Percentiles rank a stretch among this genome's conserved stretches.
These are phyloP conservation scores for Trichoderma lentiforme DNA, from an alignment of 2,329 filamentous ascomycete genomes.

Conservation along the genomic window DNA sequence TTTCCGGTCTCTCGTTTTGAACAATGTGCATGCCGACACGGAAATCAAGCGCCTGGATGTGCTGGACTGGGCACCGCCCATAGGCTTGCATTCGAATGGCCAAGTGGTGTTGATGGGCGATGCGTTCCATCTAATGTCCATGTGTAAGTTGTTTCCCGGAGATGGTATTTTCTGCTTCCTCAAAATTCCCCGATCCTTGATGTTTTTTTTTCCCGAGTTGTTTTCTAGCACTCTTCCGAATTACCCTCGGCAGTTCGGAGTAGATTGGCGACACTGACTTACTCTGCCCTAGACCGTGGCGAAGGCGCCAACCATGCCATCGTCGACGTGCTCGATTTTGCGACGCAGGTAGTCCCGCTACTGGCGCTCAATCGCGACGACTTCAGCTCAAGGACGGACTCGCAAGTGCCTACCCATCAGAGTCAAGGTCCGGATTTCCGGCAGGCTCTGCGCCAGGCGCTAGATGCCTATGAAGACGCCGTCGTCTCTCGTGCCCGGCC, in stretches of 20 bases:
- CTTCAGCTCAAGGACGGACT: background rate
- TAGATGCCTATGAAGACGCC: slow-evolving; percentile 43
- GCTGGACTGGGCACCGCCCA: slow-evolving; percentile 46
- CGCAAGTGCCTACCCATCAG: background rate
- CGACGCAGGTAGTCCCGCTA: slow-evolving; percentile 30
- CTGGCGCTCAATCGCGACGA: slow-evolving; percentile 13
- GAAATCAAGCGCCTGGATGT: slow-evolving; percentile 45
- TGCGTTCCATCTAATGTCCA: slow-evolving; percentile 56
- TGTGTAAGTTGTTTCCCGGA: slow-evolving; percentile 45
- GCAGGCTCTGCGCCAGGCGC: slow-evolving; percentile 24
- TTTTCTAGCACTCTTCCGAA: background rate
- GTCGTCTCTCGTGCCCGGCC: slow-evolving; percentile 42
- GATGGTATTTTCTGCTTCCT: background rate
- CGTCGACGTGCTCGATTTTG: slow-evolving; percentile 47
- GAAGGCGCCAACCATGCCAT: slow-evolving; percentile 58
- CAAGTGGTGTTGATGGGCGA: slow-evolving; percentile 50
- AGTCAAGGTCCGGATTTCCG: background rate
- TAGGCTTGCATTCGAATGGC: slow-evolving; percentile 36
- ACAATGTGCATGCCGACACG: slow-evolving; percentile 38
- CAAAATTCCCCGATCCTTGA: background rate
- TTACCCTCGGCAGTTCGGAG: background rate
- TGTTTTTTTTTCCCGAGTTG: background rate
- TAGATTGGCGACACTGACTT: background rate
- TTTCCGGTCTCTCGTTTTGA: slow-evolving; percentile 40
- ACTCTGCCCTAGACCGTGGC: slow-evolving; percentile 44